Base-by-base conservation (phyloP, 106 monocot genomes). In the Ottelia alismoides region DNA sequence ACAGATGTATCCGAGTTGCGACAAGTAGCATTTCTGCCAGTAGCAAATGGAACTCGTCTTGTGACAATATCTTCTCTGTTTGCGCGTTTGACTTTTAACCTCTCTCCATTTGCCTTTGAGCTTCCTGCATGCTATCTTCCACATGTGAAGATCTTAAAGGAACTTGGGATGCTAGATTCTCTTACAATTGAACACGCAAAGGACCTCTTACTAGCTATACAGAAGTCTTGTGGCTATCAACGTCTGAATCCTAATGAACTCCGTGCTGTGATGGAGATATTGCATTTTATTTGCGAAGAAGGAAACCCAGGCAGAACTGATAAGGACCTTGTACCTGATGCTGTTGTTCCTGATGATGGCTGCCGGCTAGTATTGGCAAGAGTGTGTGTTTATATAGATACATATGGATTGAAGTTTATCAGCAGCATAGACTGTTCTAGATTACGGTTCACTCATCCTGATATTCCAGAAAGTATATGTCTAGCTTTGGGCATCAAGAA, bases 101-200 rank as follows among this genome's bases (percentile, higher is more conserved):
- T 98, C 31, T 85, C 98, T 56, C 98, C 98, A 50, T 98, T 98
- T 82, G 89, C 79, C 47, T 98, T 98, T 77, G 85, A 98, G 51
- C 85, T 98, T 20, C 82, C 98, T 10, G 56, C 69, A 59, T 70
- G 63, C 28, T 98, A 79, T 65, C 85, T 98, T 7, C 85, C 82
- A 45, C 90, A 86, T 73, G 72, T 98, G 25, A 85, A 76, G 52
- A 79, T 98, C 53, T 78, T 98, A 11, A 85, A 82, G 67, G 82
- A 98, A 51, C 67, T 98, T 40, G 98, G 82, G 22, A 68, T 82
- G 56, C 98, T 82, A 49, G 90, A 98, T 55, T 62, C 29, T 72
- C 82, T 98, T 53, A 71, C 85, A 2, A 55, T 77, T 54, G n/a
- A 63, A 6, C 73, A 75, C 77, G 98, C 90, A 22, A 77, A 64